Evolutionary conservation across 208 protist genomes (phyloP).

Genomic region (Acanthamoeba culbertsoni): DNA sequence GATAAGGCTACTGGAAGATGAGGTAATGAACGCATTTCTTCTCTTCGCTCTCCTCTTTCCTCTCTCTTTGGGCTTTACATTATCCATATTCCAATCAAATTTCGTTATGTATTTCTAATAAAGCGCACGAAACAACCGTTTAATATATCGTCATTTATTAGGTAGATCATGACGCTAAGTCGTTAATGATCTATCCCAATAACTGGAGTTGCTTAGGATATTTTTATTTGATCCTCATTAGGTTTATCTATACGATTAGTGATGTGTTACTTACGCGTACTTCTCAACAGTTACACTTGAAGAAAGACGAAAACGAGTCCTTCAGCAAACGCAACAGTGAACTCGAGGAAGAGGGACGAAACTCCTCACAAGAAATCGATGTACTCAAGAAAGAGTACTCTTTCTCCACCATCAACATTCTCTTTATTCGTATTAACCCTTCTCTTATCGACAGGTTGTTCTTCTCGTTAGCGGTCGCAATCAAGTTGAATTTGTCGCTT

Average conservation of each 20-base stretch:
- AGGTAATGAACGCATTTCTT: neutral
- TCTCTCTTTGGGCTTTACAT: neutral
- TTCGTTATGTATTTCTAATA: neutral
- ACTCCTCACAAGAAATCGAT: neutral
- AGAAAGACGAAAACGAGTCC: neutral
- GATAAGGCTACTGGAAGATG: neutral
- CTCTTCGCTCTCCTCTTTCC: slow-evolving; percentile 1
- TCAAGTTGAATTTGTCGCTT: slow-evolving; percentile 40
- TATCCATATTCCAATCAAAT: neutral
- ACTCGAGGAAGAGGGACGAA: neutral
- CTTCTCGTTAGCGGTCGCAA: slow-evolving; percentile 30
- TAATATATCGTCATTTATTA: too few relatives aligned
- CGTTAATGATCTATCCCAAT: too few relatives aligned
- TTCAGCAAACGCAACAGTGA: neutral
- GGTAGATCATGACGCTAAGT: too few relatives aligned
- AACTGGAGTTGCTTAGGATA: too few relatives aligned
- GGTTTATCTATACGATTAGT: too few relatives aligned
- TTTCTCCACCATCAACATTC: neutral
- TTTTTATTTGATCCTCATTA: too few relatives aligned
- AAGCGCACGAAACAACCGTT: too few relatives aligned
- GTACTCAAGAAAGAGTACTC: slow-evolving; percentile 8
- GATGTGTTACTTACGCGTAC: too few relatives aligned
- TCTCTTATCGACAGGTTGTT: neutral
- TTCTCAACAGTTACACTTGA: neutral
- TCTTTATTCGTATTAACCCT: neutral